Evolutionary conservation across 1,284 basidiomycete genomes (phyloP).

Genomic region (Coniferiporia weirii): DNA sequence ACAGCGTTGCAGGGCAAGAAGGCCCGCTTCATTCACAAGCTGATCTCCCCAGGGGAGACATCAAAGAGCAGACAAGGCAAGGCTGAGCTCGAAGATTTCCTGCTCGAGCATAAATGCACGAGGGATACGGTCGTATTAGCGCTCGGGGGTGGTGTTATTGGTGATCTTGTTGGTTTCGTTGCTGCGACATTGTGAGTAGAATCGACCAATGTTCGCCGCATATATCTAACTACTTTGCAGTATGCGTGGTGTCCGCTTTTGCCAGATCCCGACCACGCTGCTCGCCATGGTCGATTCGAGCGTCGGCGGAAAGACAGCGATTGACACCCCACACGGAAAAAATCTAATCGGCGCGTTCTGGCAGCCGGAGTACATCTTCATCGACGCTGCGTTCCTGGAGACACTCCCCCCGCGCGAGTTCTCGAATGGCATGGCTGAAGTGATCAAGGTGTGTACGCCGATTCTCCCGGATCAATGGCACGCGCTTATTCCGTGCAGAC

Average conservation of each 20-base stretch:
- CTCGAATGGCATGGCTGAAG: conserved; percentile 98
- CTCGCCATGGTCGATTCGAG: conserved; percentile 99
- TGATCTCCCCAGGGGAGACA: conserved; percentile 88
- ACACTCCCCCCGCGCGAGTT: conserved; percentile 92
- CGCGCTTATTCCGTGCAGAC: conserved; percentile 49
- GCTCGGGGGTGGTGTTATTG: conserved; percentile 94
- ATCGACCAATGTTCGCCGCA: not conserved
- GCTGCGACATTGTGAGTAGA: conserved; percentile 90
- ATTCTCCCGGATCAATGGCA: conserved; percentile 9
- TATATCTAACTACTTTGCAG: conserved; percentile 31
- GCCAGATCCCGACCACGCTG: conserved; percentile 95
- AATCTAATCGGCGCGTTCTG: conserved; percentile 98
- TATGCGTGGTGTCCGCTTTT: conserved; percentile 88
- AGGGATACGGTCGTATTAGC: conserved; percentile 92
- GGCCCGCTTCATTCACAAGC: conserved; percentile 73
- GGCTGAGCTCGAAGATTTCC: conserved; percentile 91
- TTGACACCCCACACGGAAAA: conserved; percentile 95
- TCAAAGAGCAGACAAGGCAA: conserved; percentile 91
- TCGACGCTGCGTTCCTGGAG: conserved; percentile 93
- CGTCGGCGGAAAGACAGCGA: conserved; percentile 97
- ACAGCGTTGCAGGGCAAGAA: conserved; percentile 30
- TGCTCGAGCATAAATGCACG: conserved; percentile 85
- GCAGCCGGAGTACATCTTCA: conserved; percentile 97
- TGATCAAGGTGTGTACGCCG: conserved; percentile 73
- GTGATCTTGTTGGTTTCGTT: conserved; percentile 93